Base-by-base conservation (phyloP, 1,284 basidiomycete species). In the Kwoniella shivajii region DNA sequence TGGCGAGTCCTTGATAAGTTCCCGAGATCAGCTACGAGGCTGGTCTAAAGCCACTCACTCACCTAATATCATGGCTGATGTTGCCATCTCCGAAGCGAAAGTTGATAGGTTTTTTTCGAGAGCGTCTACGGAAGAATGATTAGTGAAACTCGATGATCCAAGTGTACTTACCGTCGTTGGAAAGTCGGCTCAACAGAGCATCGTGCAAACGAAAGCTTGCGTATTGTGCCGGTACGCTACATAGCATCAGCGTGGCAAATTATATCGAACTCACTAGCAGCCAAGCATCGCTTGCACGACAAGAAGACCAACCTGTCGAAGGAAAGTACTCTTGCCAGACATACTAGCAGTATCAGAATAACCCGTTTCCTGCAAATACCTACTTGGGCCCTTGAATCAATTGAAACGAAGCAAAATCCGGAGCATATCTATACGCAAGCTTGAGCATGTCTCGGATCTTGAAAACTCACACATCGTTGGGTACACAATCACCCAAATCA, bases 281-380 rank as follows among this genome's bases (percentile, higher is more conserved):
- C 93, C 92, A 59, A 86, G 85, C 85, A 91, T 87, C 0, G 90
- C 91, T 84, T 95, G 88, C 18, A 95, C 81, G 0, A 85, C 83
- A 43, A 97, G 79, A 2, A 97, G 80, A 0, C 88, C 94, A 29
- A 92, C 84, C 72, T 96, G 92, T 18, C 87, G 84, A 10, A 98
- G 80, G 68, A 93, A 94, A 0, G 93, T 97, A 71, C 89, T 95
- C 77, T 98, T 98, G 0, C 86, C 90, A 29, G 89, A 89, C 90
- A 92, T 92, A 71, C 90, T 92, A 37, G 11, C 13, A 20, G 56
- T 18, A 39, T 10, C 20, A 29, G 26, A n/a, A 43, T 41, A 22
- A 26, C 33, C 9, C 46, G 53, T 20, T 5, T 7, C 51, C 42
- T 31, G 18, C 27, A 10, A 7, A 27, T 29, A 78, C 86, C 71